A percentile compares a stretch with the other conserved stretches of the same genome.
These are phyloP conservation scores for Biscutella laevigata DNA, from an alignment of 441 rosid genomes.

Conservation along the genomic window DNA sequence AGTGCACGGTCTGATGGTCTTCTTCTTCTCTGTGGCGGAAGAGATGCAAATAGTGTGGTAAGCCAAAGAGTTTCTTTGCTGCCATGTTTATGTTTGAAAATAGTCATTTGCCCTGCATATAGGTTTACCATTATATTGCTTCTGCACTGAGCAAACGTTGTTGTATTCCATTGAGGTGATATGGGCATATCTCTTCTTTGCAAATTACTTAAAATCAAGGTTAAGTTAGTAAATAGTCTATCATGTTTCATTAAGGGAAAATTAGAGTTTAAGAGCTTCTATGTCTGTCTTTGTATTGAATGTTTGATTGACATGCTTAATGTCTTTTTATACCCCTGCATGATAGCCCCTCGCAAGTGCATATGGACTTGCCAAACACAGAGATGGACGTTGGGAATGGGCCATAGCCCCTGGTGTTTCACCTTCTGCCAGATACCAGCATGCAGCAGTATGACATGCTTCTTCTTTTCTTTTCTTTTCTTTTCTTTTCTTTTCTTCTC, in stretches of 20 bases:
- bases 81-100: background rate
- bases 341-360: slow-evolving; percentile 83
- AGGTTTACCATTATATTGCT: background rate
- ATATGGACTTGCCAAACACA: no score
- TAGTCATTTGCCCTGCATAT: background rate
- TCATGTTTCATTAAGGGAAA: background rate
- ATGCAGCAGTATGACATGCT: slow-evolving; percentile 76
- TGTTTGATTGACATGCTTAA: slow-evolving; percentile 10
- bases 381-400: no score
- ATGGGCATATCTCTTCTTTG: background rate
- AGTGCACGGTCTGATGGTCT: no score
- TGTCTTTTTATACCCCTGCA: slow-evolving; percentile 5
- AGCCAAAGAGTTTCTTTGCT: slow-evolving; percentile 24
- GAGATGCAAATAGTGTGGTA: slow-evolving; percentile 95
- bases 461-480: no score
- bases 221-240: background rate
- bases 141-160: background rate
- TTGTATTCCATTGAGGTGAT: background rate
- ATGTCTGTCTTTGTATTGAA: background rate
- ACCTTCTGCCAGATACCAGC: slow-evolving; percentile 98
- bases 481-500: background rate
- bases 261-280: slow-evolving; percentile 3
- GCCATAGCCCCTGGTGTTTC: slow-evolving; percentile 99
- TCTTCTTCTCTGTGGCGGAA: no score
- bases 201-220: background rate